These are phyloP conservation scores for Boletus fagicola DNA, from an alignment of 768 basidiomycete genomes.

Conservation along the genomic window DNA sequence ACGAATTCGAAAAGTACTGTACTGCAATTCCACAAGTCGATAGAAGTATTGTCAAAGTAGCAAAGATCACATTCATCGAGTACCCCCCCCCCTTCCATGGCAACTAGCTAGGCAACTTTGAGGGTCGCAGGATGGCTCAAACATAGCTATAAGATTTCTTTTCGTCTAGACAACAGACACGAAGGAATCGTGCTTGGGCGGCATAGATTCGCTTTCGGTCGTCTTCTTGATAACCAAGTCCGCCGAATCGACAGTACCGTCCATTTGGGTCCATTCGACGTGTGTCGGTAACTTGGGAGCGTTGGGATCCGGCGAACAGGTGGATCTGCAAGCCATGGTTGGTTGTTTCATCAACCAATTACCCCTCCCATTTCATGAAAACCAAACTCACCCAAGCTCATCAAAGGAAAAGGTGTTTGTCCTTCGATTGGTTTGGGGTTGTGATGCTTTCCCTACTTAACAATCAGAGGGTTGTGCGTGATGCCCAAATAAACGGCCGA, in stretches of 20 bases:
- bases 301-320: constrained; percentile 7
- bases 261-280: constrained; percentile 10
- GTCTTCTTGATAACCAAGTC: constrained; percentile 6
- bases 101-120: not conserved
- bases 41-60: not conserved
- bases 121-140: not conserved
- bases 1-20: constrained; percentile 14
- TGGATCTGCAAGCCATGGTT: constrained; percentile 4
- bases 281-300: constrained; percentile 19
- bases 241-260: constrained; percentile 2
- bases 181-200: constrained; percentile 1
- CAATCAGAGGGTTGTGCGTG: not conserved
- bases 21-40: constrained; percentile 1
- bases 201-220: not conserved
- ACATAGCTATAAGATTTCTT: not conserved
- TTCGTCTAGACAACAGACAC: constrained; percentile 12
- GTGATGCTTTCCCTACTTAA: constrained; percentile 16
- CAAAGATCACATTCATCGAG: not conserved
- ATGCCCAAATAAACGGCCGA: not conserved
- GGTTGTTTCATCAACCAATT: not conserved
- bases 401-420: constrained; percentile 19
- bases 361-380: not conserved
- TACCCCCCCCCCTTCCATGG: not conserved
- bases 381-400: constrained; percentile 15
- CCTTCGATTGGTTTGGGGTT: constrained; percentile 6